These are phyloP conservation scores for Bretziella fagacearum DNA, from an alignment of 2,329 filamentous ascomycete species.

Conservation along the genomic window DNA sequence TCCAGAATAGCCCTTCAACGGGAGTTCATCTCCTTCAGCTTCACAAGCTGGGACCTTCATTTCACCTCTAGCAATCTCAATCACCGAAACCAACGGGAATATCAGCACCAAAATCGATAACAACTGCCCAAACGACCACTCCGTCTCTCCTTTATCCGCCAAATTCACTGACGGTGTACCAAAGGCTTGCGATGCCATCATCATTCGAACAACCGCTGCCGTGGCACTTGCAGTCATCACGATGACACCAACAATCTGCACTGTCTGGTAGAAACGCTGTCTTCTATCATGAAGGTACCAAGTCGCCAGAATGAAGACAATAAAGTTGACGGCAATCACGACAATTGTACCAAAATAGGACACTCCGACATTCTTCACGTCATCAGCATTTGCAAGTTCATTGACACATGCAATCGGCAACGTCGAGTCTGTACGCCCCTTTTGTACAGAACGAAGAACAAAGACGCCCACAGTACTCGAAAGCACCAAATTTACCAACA, in stretches of 20 bases:
- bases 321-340: constrained; percentile 40
- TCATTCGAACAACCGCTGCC: constrained; percentile 39
- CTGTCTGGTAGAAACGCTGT: constrained; percentile 35
- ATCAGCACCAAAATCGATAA: constrained; percentile 41
- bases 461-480: constrained; percentile 39
- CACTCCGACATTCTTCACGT: constrained; percentile 26
- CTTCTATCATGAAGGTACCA: constrained; percentile 46
- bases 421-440: constrained; percentile 32
- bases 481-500: constrained; percentile 46
- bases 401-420: constrained; percentile 47
- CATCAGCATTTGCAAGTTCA: constrained; percentile 18
- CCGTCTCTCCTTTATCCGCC: constrained; percentile 34
- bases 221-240: constrained; percentile 41
- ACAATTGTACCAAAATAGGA: constrained; percentile 43
- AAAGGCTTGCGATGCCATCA: constrained; percentile 44
- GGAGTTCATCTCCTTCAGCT: not conserved
- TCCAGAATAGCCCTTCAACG: not conserved
- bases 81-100: constrained; percentile 40
- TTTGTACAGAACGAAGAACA: constrained; percentile 36
- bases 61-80: constrained; percentile 41
- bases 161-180: constrained; percentile 34
- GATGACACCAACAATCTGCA: constrained; percentile 36
- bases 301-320: constrained; percentile 42
- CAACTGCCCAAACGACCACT: constrained; percentile 47
- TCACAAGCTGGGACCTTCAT: constrained; percentile 20